A percentile compares a stretch with the other conserved stretches of the same genome.
phyloP scores from a whole-genome alignment of 345 rosid genomes.

The Kandelia obovata region DNA sequence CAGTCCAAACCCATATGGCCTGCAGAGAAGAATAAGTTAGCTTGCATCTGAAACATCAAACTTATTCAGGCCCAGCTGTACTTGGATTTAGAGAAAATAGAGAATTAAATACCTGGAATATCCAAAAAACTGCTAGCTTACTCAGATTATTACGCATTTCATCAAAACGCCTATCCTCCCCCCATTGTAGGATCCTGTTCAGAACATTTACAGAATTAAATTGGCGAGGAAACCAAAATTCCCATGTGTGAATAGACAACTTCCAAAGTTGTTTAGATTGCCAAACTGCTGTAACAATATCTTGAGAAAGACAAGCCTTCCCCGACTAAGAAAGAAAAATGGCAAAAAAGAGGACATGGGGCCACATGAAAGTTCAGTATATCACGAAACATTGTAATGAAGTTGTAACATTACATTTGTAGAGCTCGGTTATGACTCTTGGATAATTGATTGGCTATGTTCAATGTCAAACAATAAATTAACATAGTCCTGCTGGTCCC shows the following conservation, averaged over 20 bases:
- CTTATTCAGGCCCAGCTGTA: neutral
- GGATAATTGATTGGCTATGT: too few species aligned
- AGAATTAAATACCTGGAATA: conserved; percentile 56
- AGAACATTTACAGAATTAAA: conserved; percentile 1
- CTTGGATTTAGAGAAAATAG: neutral
- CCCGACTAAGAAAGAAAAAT: neutral
- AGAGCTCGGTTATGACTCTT: too few species aligned
- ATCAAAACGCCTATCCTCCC: conserved; percentile 86
- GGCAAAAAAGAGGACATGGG: neutral
- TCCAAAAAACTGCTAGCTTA: conserved; percentile 74
- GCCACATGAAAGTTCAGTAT: neutral
- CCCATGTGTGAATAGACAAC: neutral
- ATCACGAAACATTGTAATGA: too few species aligned
- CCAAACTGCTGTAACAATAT: neutral
- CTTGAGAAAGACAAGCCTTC: neutral
- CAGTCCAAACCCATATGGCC: conserved; percentile 98
- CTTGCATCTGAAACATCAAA: conserved; percentile 1
- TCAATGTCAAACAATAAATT: too few species aligned
- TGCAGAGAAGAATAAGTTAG: conserved; percentile 23
- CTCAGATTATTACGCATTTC: conserved; percentile 75
- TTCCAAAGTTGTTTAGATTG: neutral
- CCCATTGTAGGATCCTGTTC: conserved; percentile 86
- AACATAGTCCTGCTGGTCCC: too few species aligned
- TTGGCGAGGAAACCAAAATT: too few species aligned
- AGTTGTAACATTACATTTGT: too few species aligned